phyloP scores from a whole-genome alignment of 805 yeast genomes.

The Aciculoconidium aculeatum region DNA sequence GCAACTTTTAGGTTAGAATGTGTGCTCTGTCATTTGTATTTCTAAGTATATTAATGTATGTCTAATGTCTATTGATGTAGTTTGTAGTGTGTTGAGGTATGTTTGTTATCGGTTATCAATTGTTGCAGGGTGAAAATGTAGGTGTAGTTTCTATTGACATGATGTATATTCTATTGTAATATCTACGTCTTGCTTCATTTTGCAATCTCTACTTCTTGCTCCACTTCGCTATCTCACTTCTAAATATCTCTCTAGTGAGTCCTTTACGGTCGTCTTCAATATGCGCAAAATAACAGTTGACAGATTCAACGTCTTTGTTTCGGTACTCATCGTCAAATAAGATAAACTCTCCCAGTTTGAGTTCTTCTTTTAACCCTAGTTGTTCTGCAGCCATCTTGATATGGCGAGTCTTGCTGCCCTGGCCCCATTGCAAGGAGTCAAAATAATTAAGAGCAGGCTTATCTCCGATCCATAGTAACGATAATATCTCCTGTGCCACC shows the following conservation, averaged over 20 bases:
- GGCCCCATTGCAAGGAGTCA: slow-evolving; percentile 65
- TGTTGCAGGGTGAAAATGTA: no score
- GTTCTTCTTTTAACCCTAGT: slow-evolving; percentile 42
- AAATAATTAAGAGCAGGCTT: slow-evolving; percentile 48
- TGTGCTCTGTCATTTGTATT: no score
- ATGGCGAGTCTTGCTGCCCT: slow-evolving; percentile 53
- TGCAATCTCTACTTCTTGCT: slow-evolving; percentile 2
- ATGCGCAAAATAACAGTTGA: slow-evolving; percentile 67
- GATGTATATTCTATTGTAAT: not conserved
- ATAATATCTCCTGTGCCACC: slow-evolving; percentile 63
- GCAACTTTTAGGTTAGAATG: no score
- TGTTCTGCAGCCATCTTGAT: slow-evolving; percentile 44
- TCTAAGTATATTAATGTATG: no score
- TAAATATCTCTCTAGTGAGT: slow-evolving; percentile 50
- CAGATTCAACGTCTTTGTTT: slow-evolving; percentile 65
- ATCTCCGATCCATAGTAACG: slow-evolving; percentile 46
- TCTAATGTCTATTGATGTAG: no score
- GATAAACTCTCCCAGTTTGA: slow-evolving; percentile 35
- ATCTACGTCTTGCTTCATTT: slow-evolving; percentile 20
- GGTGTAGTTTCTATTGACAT: no score
- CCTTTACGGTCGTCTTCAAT: slow-evolving; percentile 54
- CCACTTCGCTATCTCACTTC: slow-evolving; percentile 38
- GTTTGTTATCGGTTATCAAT: no score
- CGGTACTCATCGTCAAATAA: slow-evolving; percentile 77
- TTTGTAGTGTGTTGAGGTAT: no score